A percentile compares a stretch with the other conserved stretches of the same genome.
phyloP scores from a whole-genome alignment of 2,329 filamentous ascomycete genomes.

The Furcasterigmium furcatum region DNA sequence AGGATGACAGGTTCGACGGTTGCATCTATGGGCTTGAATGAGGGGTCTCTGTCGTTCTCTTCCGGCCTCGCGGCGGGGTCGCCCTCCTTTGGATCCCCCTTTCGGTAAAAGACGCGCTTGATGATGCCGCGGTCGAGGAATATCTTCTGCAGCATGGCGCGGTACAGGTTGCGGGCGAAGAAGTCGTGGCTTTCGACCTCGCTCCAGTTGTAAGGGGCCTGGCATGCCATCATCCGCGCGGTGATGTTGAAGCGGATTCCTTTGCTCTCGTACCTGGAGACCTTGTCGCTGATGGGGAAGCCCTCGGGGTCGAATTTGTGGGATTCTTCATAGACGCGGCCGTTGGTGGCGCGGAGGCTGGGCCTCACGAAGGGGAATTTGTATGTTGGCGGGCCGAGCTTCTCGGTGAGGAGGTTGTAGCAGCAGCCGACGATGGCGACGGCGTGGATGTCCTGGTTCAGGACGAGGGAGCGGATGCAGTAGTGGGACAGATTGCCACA shows the following conservation, averaged over 20 bases:
- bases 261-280: constrained; percentile 54
- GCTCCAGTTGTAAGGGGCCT: constrained; percentile 93
- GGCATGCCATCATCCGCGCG: constrained; percentile 95
- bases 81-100: constrained; percentile 20
- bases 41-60: constrained; percentile 15
- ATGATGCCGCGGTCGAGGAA: constrained; percentile 83
- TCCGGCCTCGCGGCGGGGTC: constrained; percentile 6
- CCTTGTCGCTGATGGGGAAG: constrained; percentile 82
- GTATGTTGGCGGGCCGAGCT: constrained; percentile 80
- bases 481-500: constrained; percentile 98
- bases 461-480: constrained; percentile 77
- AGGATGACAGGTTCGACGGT: constrained; percentile 81
- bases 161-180: constrained; percentile 91
- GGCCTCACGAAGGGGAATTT: constrained; percentile 78
- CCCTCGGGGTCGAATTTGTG: constrained; percentile 80
- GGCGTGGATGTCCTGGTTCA: constrained; percentile 83
- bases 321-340: constrained; percentile 64
- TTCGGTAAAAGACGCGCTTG: constrained; percentile 47
- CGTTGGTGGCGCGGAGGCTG: constrained; percentile 63
- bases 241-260: constrained; percentile 91
- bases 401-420: constrained; percentile 94
- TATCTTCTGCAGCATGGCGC: constrained; percentile 86
- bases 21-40: constrained; percentile 41
- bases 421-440: constrained; percentile 97
- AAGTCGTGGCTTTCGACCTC: constrained; percentile 76